A percentile compares a stretch with the other conserved stretches of the same genome.
Evolutionary conservation across 1,139 yeast genomes (phyloP).

Genomic region (Barnettozyma hawaiiensis): DNA sequence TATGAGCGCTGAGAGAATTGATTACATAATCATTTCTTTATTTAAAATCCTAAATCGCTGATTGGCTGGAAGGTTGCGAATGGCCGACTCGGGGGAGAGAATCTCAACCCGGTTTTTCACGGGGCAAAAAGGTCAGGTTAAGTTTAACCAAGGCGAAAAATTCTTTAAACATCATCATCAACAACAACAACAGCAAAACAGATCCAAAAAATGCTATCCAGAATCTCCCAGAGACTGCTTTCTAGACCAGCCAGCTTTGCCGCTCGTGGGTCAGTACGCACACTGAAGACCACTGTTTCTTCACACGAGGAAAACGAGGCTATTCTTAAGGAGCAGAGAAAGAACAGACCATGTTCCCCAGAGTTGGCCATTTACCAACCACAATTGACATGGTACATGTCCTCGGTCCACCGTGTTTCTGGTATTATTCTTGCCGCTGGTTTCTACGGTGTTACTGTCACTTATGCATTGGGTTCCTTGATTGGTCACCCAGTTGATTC

Average conservation of each 20-base stretch:
- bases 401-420: slow-evolving; percentile 80
- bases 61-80: slow-evolving; percentile 4
- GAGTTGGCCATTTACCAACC: slow-evolving; percentile 86
- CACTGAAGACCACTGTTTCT: slow-evolving; percentile 52
- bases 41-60: slow-evolving; percentile 5
- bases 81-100: slow-evolving; percentile 8
- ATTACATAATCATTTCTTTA: not conserved
- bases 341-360: slow-evolving; percentile 86
- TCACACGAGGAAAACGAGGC: slow-evolving; percentile 60
- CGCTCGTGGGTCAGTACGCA: slow-evolving; percentile 27
- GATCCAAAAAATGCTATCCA: slow-evolving; percentile 12
- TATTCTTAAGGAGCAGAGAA: slow-evolving; percentile 75
- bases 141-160: slow-evolving; percentile 1
- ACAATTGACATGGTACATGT: slow-evolving; percentile 78
- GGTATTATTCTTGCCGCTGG: slow-evolving; percentile 79
- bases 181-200: not conserved
- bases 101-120: slow-evolving; percentile 4
- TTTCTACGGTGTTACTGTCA: slow-evolving; percentile 70
- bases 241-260: slow-evolving; percentile 8
- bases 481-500: slow-evolving; percentile 57
- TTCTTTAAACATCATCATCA: not conserved
- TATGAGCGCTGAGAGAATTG: not conserved
- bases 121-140: slow-evolving; percentile 4
- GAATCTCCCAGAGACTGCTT: slow-evolving; percentile 8
- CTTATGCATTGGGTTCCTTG: slow-evolving; percentile 67